These are phyloP conservation scores for Hypsizygus marmoreus DNA, from an alignment of 768 basidiomycete species.

Conservation along the genomic window DNA sequence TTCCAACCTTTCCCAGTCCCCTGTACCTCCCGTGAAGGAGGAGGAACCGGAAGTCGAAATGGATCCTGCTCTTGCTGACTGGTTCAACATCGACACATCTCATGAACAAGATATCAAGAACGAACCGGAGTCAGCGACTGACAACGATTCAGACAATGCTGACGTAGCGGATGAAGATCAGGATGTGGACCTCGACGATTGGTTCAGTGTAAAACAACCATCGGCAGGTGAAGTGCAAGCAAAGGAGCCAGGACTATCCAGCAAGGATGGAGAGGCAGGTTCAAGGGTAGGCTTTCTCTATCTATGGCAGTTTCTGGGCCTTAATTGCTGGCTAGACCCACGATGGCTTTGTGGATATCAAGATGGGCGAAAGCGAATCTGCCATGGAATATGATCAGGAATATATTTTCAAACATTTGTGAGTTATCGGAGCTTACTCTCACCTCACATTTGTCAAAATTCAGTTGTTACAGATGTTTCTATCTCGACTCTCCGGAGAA, in stretches of 20 bases:
- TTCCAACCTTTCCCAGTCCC: background rate
- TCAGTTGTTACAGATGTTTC: conserved; percentile 59
- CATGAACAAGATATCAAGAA: conserved; percentile 25
- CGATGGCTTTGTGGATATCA: conserved; percentile 32
- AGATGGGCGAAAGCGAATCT: conserved; percentile 72
- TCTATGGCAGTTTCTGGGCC: background rate
- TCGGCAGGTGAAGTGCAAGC: too few relatives aligned
- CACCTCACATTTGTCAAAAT: background rate
- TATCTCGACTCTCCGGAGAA: conserved; percentile 86
- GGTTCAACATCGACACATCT: conserved; percentile 55
- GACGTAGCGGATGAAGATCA: conserved; percentile 46
- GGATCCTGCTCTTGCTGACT: conserved; percentile 56
- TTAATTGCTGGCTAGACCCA: background rate
- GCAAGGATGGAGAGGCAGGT: background rate
- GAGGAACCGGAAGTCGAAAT: conserved; percentile 30
- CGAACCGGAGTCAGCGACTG: conserved; percentile 59
- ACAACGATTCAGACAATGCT: conserved; percentile 70
- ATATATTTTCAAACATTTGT: conserved; percentile 84
- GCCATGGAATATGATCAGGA: conserved; percentile 81
- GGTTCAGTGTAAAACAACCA: conserved; percentile 36
- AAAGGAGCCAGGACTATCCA: too few relatives aligned
- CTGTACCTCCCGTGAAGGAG: conserved; percentile 11
- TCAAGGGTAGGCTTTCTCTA: conserved; percentile 8
- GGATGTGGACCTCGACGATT: conserved; percentile 38
- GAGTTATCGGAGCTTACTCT: conserved; percentile 25